Evolutionary conservation across 2,329 filamentous ascomycete genomes (phyloP), one percentile per base, ranked within the genome.

Genomic region (Microthyrium microscopicum): DNA sequence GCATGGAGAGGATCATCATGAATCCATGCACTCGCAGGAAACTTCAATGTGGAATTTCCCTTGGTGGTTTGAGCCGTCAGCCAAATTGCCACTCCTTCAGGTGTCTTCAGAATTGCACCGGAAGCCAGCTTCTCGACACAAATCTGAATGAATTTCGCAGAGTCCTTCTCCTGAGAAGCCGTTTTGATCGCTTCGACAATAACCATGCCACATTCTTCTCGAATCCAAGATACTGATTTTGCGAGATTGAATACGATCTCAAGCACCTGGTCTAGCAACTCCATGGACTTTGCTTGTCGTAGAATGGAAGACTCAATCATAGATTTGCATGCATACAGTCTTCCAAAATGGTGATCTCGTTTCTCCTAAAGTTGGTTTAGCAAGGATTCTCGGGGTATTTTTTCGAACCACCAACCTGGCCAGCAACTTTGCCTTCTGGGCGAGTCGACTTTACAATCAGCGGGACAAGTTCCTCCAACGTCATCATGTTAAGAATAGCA

Each of bases 51-150:
- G 77, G 69, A 44, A 80, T 83, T n/a, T n/a, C n/a, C n/a, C n/a
- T n/a, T n/a, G 15, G 59, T 60, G 33, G 68, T 66, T 40, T 70
- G 65, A 2, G 78, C 68, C 4, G 71, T 68, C 20, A 95, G 62
- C 84, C 85, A 95, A 36, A 94, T 71, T 1, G 82, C 83, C 16
- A 94, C 73, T 5, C 85, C 87, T 51, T 95, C 87, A 0, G 84
- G 77, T 0, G 84, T 87, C 51, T 78, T 78, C 6, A 74, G 71
- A 31, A 91, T 60, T 7, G 77, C 75, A 31, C 70, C 66, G 12
- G 70, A 63, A 15, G 64, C 61, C 6, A 92, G 49, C 25, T 65
- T 67, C 38, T 70, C 57, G 22, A 91, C 58, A 0, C 77, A 73
- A 18, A 62, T 55, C 45, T 75, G 65, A 1, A 70, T 70, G 36